phyloP scores from a whole-genome alignment of 495 filamentous ascomycete species.

The Pseudomonodictys pantanalensis region DNA sequence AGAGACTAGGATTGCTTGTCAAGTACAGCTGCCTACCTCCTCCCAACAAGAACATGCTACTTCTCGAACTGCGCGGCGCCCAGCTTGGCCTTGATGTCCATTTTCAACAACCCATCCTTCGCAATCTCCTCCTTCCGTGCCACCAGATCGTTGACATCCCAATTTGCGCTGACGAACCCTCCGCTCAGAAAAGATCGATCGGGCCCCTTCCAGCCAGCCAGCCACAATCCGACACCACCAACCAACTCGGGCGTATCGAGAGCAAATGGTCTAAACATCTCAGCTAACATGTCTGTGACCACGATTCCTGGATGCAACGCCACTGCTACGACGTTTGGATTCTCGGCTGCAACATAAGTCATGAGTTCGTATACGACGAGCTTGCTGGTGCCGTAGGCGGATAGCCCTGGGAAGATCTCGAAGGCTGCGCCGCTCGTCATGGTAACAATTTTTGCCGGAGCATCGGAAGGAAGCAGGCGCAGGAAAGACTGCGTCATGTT shows the following conservation, averaged over 20 bases:
- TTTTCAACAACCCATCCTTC: background rate
- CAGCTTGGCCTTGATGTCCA: background rate
- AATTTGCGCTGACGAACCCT: background rate
- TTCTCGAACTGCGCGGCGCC: background rate
- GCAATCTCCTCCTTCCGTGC: background rate
- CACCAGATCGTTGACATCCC: background rate
- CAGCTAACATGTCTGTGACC: background rate
- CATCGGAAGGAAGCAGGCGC: background rate
- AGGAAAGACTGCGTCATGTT: slow-evolving; percentile 1
- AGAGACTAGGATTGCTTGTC: too few relatives aligned
- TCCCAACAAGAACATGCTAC: too few relatives aligned
- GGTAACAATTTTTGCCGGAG: slow-evolving; percentile 1
- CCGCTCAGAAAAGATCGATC: background rate
- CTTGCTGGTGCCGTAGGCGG: slow-evolving; percentile 4
- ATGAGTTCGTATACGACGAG: background rate
- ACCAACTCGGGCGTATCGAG: background rate
- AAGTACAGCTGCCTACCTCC: too few relatives aligned
- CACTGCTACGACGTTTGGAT: slow-evolving; percentile 9
- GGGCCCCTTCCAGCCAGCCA: background rate
- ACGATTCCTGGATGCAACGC: slow-evolving; percentile 6
- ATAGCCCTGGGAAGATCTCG: background rate
- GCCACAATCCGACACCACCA: background rate
- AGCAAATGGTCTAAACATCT: background rate
- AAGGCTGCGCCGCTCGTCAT: background rate
- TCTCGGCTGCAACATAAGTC: slow-evolving; percentile 10